phyloP scores from a whole-genome alignment of 78 protist species.

The Dictyostelium brefeldianum region DNA sequence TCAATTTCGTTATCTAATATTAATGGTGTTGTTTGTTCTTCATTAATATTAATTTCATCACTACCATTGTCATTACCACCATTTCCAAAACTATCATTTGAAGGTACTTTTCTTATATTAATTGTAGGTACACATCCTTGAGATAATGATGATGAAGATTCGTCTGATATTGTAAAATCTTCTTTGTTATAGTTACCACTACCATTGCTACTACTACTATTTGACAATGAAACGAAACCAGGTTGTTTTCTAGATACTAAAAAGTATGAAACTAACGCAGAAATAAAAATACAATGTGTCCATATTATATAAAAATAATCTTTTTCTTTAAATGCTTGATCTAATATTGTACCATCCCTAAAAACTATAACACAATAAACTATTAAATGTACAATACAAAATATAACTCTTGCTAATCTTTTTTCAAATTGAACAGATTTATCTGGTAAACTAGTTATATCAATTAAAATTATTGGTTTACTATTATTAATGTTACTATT shows the following conservation, averaged over 20 bases:
- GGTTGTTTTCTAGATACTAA: background rate
- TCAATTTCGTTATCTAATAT: background rate
- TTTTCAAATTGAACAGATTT: background rate
- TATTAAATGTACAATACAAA: background rate
- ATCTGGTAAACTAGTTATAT: background rate
- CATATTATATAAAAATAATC: conserved; percentile 27
- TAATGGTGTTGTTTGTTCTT: background rate
- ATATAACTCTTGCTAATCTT: background rate
- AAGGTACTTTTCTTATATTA: conserved; percentile 9
- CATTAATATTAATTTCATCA: background rate
- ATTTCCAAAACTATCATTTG: background rate
- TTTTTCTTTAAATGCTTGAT: conserved; percentile 13
- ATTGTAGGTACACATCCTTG: background rate
- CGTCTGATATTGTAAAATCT: too few species aligned
- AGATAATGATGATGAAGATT: background rate
- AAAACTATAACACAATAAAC: background rate
- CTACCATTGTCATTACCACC: background rate
- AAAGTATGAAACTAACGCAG: background rate
- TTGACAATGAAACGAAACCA: conserved; percentile 3
- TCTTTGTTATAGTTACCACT: background rate
- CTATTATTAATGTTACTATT: background rate
- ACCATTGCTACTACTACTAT: background rate
- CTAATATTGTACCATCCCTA: background rate
- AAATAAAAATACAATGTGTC: conserved; percentile 18
- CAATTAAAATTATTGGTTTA: background rate